A percentile compares a stretch with the other conserved stretches of the same genome.
phyloP scores from a whole-genome alignment of 2,329 filamentous ascomycete genomes.

The Alternaria ethzedia region DNA sequence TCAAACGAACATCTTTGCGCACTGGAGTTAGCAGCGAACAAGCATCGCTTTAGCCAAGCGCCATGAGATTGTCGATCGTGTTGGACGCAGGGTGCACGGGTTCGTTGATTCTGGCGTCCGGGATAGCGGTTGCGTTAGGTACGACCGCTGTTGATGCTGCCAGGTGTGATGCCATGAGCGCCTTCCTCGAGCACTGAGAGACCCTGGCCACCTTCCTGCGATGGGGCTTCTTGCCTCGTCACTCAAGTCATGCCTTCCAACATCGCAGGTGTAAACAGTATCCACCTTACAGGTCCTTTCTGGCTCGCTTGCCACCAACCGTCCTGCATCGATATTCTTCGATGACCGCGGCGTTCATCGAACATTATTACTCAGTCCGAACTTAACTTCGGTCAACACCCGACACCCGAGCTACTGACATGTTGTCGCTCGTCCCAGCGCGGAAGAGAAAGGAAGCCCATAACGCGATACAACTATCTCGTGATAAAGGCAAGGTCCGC shows the following conservation, averaged over 20 bases:
- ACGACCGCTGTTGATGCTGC: neutral
- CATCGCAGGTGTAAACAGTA: neutral
- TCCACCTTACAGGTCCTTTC: neutral
- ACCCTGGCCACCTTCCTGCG: neutral
- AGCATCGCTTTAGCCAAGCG: conserved; percentile 10
- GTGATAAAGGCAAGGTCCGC: conserved; percentile 43
- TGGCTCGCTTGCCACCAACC: neutral
- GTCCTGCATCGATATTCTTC: neutral
- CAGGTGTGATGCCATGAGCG: neutral
- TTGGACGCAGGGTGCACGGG: neutral
- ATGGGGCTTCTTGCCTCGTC: neutral
- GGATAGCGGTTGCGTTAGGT: neutral
- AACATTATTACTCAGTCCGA: conserved; percentile 5
- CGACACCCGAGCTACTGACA: conserved; percentile 14
- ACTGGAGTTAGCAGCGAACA: neutral
- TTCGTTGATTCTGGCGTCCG: neutral
- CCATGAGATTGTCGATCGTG: neutral
- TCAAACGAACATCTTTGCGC: neutral
- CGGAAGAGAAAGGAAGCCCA: conserved; percentile 43
- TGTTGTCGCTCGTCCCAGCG: conserved; percentile 40
- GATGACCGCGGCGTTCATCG: neutral
- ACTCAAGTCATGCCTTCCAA: neutral
- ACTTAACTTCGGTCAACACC: neutral
- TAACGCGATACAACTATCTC: conserved; percentile 21
- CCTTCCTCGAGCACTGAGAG: neutral